Percentiles rank a stretch among this genome's conserved stretches.
These are phyloP conservation scores for Dactylella cylindrospora DNA, from an alignment of 2,329 filamentous ascomycete species.

Conservation along the genomic window DNA sequence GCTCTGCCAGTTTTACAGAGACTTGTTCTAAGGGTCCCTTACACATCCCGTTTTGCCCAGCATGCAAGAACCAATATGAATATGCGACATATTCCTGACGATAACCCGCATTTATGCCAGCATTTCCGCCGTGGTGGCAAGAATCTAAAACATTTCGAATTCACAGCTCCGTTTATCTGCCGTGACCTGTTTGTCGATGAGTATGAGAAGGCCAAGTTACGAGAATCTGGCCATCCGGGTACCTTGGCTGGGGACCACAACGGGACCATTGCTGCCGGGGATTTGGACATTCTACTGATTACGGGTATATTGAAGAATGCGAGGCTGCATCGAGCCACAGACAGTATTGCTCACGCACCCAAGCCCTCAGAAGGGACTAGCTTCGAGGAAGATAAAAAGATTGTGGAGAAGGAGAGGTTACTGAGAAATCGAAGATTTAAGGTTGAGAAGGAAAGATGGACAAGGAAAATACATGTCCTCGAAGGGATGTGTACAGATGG, in stretches of 20 bases:
- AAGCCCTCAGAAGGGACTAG: conserved; percentile 28
- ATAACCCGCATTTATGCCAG: conserved; percentile 46
- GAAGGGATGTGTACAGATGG: conserved; percentile 45
- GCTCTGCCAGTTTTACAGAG: conserved; percentile 45
- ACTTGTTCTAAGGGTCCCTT: conserved; percentile 44
- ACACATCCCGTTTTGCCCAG: conserved; percentile 44
- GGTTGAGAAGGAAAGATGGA: conserved; percentile 45
- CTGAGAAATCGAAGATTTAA: conserved; percentile 44
- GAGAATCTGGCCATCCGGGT: conserved; percentile 45
- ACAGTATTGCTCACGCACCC: conserved; percentile 1
- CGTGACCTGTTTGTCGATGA: conserved; percentile 46
- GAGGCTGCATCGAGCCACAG: conserved; percentile 31
- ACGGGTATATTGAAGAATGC: conserved; percentile 41
- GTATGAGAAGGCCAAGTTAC: conserved; percentile 44
- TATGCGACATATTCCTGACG: conserved; percentile 17
- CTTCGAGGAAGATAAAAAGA: conserved; percentile 46
- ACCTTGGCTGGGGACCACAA: conserved; percentile 35
- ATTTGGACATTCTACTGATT: conserved; percentile 43
- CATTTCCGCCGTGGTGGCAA: conserved; percentile 46
- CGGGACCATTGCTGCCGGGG: conserved; percentile 27
- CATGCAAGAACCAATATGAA: conserved; percentile 42
- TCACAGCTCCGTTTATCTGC: conserved; percentile 46
- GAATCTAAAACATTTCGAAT: conserved; percentile 45
- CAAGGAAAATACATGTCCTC: conserved; percentile 37
- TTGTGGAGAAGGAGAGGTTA: conserved; percentile 44